These are phyloP conservation scores for Brassica balearica DNA, from an alignment of 441 rosid species.

Conservation along the genomic window DNA sequence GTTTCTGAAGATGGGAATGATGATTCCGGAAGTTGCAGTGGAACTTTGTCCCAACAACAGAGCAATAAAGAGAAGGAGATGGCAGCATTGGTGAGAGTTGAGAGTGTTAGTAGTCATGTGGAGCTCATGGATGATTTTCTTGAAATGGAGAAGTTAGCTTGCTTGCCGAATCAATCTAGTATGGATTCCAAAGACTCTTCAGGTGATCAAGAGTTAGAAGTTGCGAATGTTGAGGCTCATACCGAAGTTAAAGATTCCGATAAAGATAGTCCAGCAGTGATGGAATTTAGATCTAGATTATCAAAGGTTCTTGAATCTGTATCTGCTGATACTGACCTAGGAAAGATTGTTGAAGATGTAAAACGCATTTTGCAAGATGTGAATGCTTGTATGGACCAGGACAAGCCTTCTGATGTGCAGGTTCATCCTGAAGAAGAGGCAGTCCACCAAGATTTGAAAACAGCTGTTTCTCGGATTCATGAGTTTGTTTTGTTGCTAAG, in stretches of 20 bases:
- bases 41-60: slow-evolving; percentile 68
- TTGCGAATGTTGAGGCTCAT: slow-evolving; percentile 40
- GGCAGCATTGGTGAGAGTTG: slow-evolving; percentile 57
- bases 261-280: slow-evolving; percentile 46
- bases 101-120: slow-evolving; percentile 54
- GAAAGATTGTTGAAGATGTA: slow-evolving; percentile 62
- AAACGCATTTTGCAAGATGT: slow-evolving; percentile 66
- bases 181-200: slow-evolving; percentile 47
- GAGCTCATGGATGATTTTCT: slow-evolving; percentile 96
- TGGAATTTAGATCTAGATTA: slow-evolving; percentile 65
- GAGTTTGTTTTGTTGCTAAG: slow-evolving; percentile 76
- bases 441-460: slow-evolving; percentile 55
- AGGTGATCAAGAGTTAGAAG: slow-evolving; percentile 49
- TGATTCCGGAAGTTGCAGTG: slow-evolving; percentile 75
- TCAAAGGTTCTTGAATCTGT: slow-evolving; percentile 58
- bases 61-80: slow-evolving; percentile 61
- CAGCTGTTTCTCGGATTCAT: slow-evolving; percentile 68
- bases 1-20: slow-evolving; percentile 94
- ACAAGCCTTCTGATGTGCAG: slow-evolving; percentile 41
- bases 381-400: slow-evolving; percentile 41
- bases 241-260: slow-evolving; percentile 39
- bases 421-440: slow-evolving; percentile 45
- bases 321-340: slow-evolving; percentile 54
- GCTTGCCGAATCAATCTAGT: slow-evolving; percentile 54
- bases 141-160: slow-evolving; percentile 98